Base-by-base conservation (phyloP, 192 early-diverging fungal genomes). In the Gryganskiella cystojenkinii region DNA sequence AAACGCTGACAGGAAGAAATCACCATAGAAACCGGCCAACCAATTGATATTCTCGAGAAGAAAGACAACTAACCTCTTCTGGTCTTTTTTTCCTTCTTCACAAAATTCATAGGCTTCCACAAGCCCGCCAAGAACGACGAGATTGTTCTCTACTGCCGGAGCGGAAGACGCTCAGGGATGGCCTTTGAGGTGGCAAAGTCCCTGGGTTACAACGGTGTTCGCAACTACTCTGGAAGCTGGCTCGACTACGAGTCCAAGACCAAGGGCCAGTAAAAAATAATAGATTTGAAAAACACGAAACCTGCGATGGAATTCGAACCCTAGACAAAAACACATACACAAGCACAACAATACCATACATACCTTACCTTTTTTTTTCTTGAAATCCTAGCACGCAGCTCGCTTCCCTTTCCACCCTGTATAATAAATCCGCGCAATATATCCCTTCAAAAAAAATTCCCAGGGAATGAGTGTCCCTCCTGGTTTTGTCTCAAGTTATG, bases 121-220 rank as follows among this genome's bases (percentile, higher is more conserved):
- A 88, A 90, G 69, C 89, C 89, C 13, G 70, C 74, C 0, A 75
- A 71, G 31, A 66, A 83, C 22, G 80, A 84, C 33, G 81, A 87
- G 52, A 74, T 89, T 17, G 85, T 92, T 55, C 86, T 91, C 57
- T 92, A 92, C 69, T 92, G 91, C 79, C 83, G 87, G 68, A 86
- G 85, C 19, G 91, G 91, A 25, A 83, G 82, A 33, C 89, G 91
- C 74, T 90, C 89, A 58, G 83, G 87, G 34, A 86, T 80, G 50
- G 90, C 90, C 43, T 85, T 88, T 33, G 85, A 90, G 37, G 71
- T 82, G 37, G 83, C 90, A 24, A 83, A 80, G 19, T 78, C 75
- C 51, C 78, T 87, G 28, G 89, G 87, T 50, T 87, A 85, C 61
- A 78, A 59, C 24, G 74, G 84, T 27, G 78, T 80, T 46, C 67